phyloP scores from a whole-genome alignment of 176 grass and related monocot species.

The Juncus effusus region DNA sequence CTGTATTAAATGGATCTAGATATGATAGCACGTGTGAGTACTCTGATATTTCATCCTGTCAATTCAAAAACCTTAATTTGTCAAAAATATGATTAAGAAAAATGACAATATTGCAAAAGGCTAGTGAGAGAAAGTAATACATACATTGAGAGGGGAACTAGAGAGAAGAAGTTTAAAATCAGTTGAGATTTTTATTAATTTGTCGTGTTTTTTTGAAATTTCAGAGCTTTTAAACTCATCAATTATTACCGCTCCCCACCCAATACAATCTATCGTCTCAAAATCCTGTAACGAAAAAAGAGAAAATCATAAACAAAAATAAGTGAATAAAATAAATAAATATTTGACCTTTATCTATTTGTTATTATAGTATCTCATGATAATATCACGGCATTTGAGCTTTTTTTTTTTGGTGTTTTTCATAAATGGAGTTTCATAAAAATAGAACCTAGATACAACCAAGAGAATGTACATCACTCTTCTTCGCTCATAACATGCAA shows the following conservation, averaged over 20 bases:
- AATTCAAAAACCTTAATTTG: slow-evolving; percentile 2
- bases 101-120: too few relatives aligned
- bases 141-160: slow-evolving; percentile 39
- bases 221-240: slow-evolving; percentile 71
- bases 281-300: slow-evolving; percentile 47
- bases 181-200: slow-evolving; percentile 51
- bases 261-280: slow-evolving; percentile 41
- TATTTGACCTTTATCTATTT: too few relatives aligned
- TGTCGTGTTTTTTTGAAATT: slow-evolving; percentile 60
- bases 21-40: slow-evolving; percentile 73
- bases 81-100: too few relatives aligned
- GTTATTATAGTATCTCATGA: too few relatives aligned
- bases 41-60: slow-evolving; percentile 72
- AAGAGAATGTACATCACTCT: too few relatives aligned
- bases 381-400: too few relatives aligned
- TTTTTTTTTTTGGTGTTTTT: too few relatives aligned
- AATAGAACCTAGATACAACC: too few relatives aligned
- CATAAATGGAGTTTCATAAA: too few relatives aligned
- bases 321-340: too few relatives aligned
- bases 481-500: too few relatives aligned
- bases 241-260: slow-evolving; percentile 67
- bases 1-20: slow-evolving; percentile 36
- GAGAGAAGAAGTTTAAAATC: slow-evolving; percentile 72
- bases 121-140: too few relatives aligned
- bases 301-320: slow-evolving; percentile 1